Percentiles rank a stretch among this genome's conserved stretches.
These are phyloP conservation scores for Lasiosphaeriaceae sp. DNA, from an alignment of 495 filamentous ascomycete species.

Conservation along the genomic window DNA sequence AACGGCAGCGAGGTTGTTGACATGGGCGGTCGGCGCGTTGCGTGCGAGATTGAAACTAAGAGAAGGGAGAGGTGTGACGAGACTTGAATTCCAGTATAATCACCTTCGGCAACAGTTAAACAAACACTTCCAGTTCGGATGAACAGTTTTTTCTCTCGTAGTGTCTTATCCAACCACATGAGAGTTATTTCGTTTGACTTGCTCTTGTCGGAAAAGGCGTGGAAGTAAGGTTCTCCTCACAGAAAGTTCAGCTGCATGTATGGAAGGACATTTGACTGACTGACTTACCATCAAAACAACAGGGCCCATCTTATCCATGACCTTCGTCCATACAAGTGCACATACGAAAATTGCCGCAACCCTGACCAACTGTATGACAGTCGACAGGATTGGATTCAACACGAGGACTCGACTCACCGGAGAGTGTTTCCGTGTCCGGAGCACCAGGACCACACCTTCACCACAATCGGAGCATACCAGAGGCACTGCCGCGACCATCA, in stretches of 20 bases:
- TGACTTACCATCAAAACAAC: neutral
- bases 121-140: too few species aligned
- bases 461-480: neutral
- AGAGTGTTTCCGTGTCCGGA: neutral
- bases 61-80: too few species aligned
- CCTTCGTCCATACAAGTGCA: conserved; percentile 27
- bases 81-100: too few species aligned
- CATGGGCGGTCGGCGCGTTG: too few species aligned
- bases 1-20: too few species aligned
- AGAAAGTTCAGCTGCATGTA: neutral
- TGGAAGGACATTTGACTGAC: neutral
- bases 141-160: too few species aligned
- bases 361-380: conserved; percentile 23
- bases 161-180: too few species aligned
- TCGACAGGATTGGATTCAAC: conserved; percentile 22
- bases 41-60: too few species aligned
- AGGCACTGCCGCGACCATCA: neutral
- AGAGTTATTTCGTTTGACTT: too few species aligned
- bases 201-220: conserved; percentile 13
- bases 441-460: neutral
- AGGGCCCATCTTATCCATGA: conserved; percentile 23
- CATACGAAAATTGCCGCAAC: conserved; percentile 19
- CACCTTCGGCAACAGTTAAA: too few species aligned
- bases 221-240: conserved; percentile 6
- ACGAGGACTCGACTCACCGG: conserved; percentile 15